These are phyloP conservation scores for Arthrocladium fulminans DNA, from an alignment of 2,329 filamentous ascomycete species.

Conservation along the genomic window DNA sequence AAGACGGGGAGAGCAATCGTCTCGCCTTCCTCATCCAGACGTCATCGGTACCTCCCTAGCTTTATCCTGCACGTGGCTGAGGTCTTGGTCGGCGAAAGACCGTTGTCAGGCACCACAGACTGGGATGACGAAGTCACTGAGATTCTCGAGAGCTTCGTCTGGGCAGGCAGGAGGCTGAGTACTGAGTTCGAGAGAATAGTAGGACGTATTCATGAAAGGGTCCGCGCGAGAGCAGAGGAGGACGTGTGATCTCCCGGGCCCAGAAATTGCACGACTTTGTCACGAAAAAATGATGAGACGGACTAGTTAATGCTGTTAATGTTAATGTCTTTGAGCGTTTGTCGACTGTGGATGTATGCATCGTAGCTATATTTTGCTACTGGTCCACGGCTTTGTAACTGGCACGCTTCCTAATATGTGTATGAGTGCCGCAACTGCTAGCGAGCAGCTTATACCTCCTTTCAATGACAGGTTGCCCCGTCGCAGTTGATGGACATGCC, in stretches of 20 bases:
- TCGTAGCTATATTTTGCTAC: no score
- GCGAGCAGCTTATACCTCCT: no score
- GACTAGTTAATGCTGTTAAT: no score
- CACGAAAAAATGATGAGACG: no score
- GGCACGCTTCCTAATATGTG: no score
- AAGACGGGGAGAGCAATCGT: not conserved
- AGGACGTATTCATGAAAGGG: not conserved
- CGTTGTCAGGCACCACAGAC: not conserved
- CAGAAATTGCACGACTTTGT: no score
- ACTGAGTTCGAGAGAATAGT: not conserved
- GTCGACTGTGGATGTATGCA: no score
- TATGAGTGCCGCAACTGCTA: no score
- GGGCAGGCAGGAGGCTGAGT: not conserved
- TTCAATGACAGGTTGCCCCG: no score
- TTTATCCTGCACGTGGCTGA: slow-evolving; percentile 4
- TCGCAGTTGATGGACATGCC: no score
- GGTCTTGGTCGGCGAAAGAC: slow-evolving; percentile 1
- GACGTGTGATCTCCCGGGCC: slow-evolving; percentile 1
- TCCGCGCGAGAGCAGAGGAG: not conserved
- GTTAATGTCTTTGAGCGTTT: no score
- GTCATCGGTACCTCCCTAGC: not conserved
- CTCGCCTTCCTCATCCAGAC: not conserved
- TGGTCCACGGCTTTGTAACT: no score
- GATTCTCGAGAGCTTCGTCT: slow-evolving; percentile 6
- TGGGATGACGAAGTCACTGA: slow-evolving; percentile 2